Base-by-base conservation (phyloP, 2,329 filamentous ascomycete species). In the Aspergillus pseudoviridinutans region DNA sequence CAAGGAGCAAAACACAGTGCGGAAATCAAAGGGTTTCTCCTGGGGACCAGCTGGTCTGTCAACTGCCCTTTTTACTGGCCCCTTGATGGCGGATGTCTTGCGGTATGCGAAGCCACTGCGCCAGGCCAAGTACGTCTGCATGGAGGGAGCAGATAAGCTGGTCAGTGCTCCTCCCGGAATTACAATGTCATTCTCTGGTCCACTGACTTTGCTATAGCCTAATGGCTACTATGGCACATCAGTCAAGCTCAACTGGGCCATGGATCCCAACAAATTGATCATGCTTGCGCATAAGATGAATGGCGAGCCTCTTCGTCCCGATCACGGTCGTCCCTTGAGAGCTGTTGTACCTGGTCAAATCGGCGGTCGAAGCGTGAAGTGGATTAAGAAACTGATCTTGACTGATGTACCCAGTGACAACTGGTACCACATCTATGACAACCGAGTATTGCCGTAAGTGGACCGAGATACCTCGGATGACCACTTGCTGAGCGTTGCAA, bases 381-480 rank as follows among this genome's bases (percentile, higher is more conserved):
- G 92, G 92, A 72, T 97, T 58, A 93, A 88, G 77, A 87, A 82
- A 62, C 82, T 97, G 59, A 88, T 92, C 47, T 74, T 97, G 52
- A 93, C 91, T 0, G 83, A 87, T 9, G 79, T 82, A 25, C 91
- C 92, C 0, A 96, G 91, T 69, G 88, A 93, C 61, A 96, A 95
- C 69, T 96, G 91, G 91, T 96, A 96, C 67, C 92, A 97, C 73
- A 91, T 95, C 61, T 92, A 94, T 73, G 92, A 97, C 72, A 97
- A 97, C 70, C 81, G 91, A 58, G 91, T 97, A 1, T 76, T 97
- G 42, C 92, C 92, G 63, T 82, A 66, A 68, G 78, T 74, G 9
- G 12, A 4, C 12, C 49, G 20, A 3, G 3, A 3, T 3, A 44
- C 8, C 2, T 10, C 25, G 20, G 4, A 17, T 42, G 3, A 24